These are phyloP conservation scores for Colletotrichum tanaceti DNA, from an alignment of 2,329 filamentous ascomycete genomes.

Conservation along the genomic window DNA sequence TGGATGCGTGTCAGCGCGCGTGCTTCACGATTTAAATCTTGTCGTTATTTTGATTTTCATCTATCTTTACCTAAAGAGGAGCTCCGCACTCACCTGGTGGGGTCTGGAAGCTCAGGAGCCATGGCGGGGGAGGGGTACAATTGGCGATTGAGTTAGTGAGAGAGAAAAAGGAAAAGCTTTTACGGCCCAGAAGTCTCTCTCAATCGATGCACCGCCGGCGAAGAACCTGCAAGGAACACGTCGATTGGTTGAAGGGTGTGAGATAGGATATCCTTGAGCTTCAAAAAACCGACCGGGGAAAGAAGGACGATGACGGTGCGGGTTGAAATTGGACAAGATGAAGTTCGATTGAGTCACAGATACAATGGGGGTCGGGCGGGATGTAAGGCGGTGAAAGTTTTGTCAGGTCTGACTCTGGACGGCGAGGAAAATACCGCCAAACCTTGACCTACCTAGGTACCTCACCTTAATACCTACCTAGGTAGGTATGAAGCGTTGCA, in stretches of 20 bases:
- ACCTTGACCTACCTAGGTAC: neutral
- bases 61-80: neutral
- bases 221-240: neutral
- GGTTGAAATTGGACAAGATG: neutral
- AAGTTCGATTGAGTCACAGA: conserved; percentile 18
- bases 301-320: conserved; percentile 6
- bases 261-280: neutral
- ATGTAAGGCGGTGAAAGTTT: conserved; percentile 21
- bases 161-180: conserved; percentile 1
- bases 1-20: conserved; percentile 51
- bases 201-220: neutral
- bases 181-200: neutral
- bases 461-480: too few species aligned
- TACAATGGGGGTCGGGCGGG: neutral
- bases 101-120: conserved; percentile 29
- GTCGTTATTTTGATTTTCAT: neutral
- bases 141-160: neutral
- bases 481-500: neutral
- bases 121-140: conserved; percentile 27
- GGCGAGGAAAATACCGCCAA: neutral
- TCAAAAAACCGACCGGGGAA: neutral
- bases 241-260: neutral
- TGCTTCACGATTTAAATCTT: neutral
- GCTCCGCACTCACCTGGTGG: conserved; percentile 22
- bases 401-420: neutral